These are phyloP conservation scores for Pulveroboletus sp. DNA, from an alignment of 768 basidiomycete genomes.

Conservation along the genomic window DNA sequence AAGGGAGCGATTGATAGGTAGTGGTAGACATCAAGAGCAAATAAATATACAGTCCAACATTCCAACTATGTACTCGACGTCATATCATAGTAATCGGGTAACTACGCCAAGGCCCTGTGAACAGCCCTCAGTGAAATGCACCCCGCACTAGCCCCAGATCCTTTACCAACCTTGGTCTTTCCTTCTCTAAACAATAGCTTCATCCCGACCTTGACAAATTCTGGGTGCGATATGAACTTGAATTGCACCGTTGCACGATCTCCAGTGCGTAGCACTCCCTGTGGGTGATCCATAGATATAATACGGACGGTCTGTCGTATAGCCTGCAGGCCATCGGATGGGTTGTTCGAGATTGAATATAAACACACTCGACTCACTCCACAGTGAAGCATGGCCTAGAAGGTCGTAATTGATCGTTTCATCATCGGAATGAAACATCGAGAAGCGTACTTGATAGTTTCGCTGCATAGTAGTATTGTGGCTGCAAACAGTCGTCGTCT, in stretches of 20 bases:
- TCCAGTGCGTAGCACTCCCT: conserved; percentile 86
- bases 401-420: neutral
- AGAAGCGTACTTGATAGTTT: conserved; percentile 73
- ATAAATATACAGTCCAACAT: conserved; percentile 15
- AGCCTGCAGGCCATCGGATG: conserved; percentile 45
- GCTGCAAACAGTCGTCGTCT: conserved; percentile 34
- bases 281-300: conserved; percentile 85
- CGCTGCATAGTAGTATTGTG: conserved; percentile 91
- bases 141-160: neutral
- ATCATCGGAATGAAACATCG: neutral
- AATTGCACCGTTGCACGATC: conserved; percentile 93
- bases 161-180: conserved; percentile 73
- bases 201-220: conserved; percentile 91
- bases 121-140: conserved; percentile 6
- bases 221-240: conserved; percentile 89
- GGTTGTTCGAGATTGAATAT: neutral
- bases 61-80: conserved; percentile 23
- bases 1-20: conserved; percentile 16
- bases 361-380: conserved; percentile 49
- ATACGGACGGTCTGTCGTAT: conserved; percentile 90
- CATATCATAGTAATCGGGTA: conserved; percentile 53
- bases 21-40: conserved; percentile 20
- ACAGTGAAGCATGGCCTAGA: conserved; percentile 87
- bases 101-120: conserved; percentile 71
- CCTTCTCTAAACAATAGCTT: conserved; percentile 93